Base-by-base conservation (phyloP, 2,329 filamentous ascomycete species). In the Verticillium klebahnii region DNA sequence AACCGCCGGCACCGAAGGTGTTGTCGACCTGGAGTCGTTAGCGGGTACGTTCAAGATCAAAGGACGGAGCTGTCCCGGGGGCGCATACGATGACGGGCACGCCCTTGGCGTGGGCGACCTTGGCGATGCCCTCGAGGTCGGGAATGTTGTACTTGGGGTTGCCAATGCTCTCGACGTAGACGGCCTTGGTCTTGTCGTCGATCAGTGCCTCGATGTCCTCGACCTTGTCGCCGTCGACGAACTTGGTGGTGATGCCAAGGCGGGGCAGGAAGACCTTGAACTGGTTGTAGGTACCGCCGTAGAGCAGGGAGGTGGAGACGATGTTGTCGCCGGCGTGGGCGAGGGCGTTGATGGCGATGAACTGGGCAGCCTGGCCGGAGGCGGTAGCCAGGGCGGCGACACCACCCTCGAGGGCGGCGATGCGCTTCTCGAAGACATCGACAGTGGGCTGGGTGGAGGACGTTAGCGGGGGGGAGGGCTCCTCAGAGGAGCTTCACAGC, bases 241-340 rank as follows among this genome's bases (percentile, higher is more conserved):
- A 97, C 79, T 93, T 96, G 71, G 92, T 95, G 52, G 82, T 81
- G 72, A 98, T 93, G 64, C 94, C 94, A 56, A 97, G 78, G n/a
- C 93, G 87, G 7, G 92, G 90, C 61, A 97, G 82, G 67, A 92
- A 85, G 56, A 97, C 93, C 80, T 97, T 97, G 79, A 97, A 87
- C 80, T 97, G 94, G 79, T 98, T 97, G 82, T 97, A 97, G 17
- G 94, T 97, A 74, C 93, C 93, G 67, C 93, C 93, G 77, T 97
- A 97, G 62, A 97, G 81, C 78, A 96, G 96, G 58, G 89, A 89
- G 7, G 94, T 97, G 14, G 92, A 89, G 59, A 97, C 85, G 69
- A 97, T 96, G 81, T 97, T 97, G 81, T 97, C 93, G 57, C 94
- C 94, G 0, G 88, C 85, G 64, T 92, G 87, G 5, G 92, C 92